Percentiles rank a stretch among this genome's conserved stretches.
Evolutionary conservation across 371 early-diverging fungal species (phyloP).

Genomic region (Coemansia sp.): DNA sequence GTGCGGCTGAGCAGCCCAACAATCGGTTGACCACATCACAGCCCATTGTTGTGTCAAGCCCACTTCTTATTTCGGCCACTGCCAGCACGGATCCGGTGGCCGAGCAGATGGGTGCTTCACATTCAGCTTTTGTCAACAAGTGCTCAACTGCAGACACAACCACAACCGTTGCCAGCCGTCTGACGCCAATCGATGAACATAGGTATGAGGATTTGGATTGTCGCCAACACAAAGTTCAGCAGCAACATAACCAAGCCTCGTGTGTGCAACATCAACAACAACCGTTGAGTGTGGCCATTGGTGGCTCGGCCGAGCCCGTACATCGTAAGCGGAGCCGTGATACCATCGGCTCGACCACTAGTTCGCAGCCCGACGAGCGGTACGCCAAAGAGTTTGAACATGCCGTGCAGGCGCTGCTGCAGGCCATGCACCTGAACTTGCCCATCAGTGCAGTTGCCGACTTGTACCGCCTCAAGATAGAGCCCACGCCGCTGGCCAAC

Average conservation of each 20-base stretch:
- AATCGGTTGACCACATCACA: not conserved
- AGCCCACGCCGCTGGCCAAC: slow-evolving; percentile 22
- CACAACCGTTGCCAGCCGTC: slow-evolving; percentile 24
- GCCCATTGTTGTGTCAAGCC: not conserved
- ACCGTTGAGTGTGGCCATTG: not conserved
- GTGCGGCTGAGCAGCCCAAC: slow-evolving; percentile 1
- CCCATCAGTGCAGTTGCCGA: slow-evolving; percentile 37
- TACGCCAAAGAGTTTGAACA: slow-evolving; percentile 37
- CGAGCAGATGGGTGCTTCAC: slow-evolving; percentile 12
- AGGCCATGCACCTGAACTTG: slow-evolving; percentile 45
- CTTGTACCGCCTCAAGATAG: slow-evolving; percentile 35
- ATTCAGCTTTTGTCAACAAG: slow-evolving; percentile 9
- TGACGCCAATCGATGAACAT: slow-evolving; percentile 7
- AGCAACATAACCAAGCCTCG: not conserved
- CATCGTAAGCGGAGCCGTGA: not conserved
- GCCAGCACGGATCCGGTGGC: not conserved
- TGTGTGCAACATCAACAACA: not conserved
- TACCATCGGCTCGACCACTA: not conserved
- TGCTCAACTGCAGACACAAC: slow-evolving; percentile 26
- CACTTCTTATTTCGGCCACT: not conserved
- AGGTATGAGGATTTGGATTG: not conserved
- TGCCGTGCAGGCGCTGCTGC: slow-evolving; percentile 45
- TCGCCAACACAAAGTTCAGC: slow-evolving; percentile 1
- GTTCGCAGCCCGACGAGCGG: slow-evolving; percentile 23
- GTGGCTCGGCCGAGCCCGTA: not conserved